phyloP scores from a whole-genome alignment of 2,329 filamentous ascomycete genomes.

The Stagonosporopsis tanaceti region DNA sequence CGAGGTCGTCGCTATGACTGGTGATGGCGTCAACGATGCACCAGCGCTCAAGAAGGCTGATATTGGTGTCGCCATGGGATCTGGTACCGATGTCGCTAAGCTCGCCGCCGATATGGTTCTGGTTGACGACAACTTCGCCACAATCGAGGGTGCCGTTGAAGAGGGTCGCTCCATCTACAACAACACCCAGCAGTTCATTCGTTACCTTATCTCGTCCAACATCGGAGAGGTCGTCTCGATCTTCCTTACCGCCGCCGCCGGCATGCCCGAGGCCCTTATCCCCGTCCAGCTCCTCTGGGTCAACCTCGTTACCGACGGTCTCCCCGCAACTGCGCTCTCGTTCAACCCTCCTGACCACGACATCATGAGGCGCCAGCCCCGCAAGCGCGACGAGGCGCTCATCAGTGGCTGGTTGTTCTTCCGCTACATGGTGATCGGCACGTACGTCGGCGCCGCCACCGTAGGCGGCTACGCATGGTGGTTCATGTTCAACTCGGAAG shows the following conservation, averaged over 20 bases:
- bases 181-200: slow-evolving; percentile 99
- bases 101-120: slow-evolving; percentile 98
- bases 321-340: slow-evolving; percentile 92
- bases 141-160: slow-evolving; percentile 93
- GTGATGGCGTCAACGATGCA: slow-evolving; percentile 97
- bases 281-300: slow-evolving; percentile 99
- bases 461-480: slow-evolving; percentile 99
- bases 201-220: slow-evolving; percentile 98
- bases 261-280: slow-evolving; percentile 97
- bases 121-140: slow-evolving; percentile 98
- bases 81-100: slow-evolving; percentile 95
- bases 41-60: slow-evolving; percentile 98
- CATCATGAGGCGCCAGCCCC: slow-evolving; percentile 91
- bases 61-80: slow-evolving; percentile 98
- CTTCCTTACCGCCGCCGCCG: slow-evolving; percentile 93
- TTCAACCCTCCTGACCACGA: slow-evolving; percentile 99
- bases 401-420: slow-evolving; percentile 97
- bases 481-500: slow-evolving; percentile 95
- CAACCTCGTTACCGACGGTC: slow-evolving; percentile 95
- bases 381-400: slow-evolving; percentile 90
- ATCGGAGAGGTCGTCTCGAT: slow-evolving; percentile 99
- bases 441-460: slow-evolving; percentile 92
- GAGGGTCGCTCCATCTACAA: slow-evolving; percentile 98
- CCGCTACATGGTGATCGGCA: slow-evolving; percentile 94
- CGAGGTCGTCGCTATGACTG: slow-evolving; percentile 98